Conservation (phyloP, 1,139 yeast species). For the Scheffersomyces segobiensis region DNA sequence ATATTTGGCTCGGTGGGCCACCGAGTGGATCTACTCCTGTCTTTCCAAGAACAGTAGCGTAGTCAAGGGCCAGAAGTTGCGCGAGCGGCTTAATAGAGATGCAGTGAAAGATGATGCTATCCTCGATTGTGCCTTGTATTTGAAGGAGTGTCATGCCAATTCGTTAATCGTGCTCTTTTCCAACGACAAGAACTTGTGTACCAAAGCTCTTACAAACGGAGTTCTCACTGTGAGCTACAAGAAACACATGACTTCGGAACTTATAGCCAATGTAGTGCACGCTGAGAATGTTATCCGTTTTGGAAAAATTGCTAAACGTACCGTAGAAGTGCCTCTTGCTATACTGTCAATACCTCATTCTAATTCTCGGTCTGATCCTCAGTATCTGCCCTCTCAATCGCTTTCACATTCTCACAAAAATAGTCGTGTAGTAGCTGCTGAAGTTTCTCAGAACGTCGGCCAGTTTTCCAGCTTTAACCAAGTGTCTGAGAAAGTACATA, state of each 20-base stretch:
- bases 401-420: not conserved
- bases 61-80: slow-evolving; percentile 65
- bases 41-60: slow-evolving; percentile 53
- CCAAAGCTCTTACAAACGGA: slow-evolving; percentile 70
- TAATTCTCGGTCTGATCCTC: not conserved
- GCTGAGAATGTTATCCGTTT: slow-evolving; percentile 37
- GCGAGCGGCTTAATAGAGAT: slow-evolving; percentile 47
- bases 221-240: slow-evolving; percentile 68
- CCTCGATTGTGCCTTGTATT: slow-evolving; percentile 78
- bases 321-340: not conserved
- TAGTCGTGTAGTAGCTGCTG: not conserved
- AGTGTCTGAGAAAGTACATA: slow-evolving; percentile 18
- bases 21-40: slow-evolving; percentile 71
- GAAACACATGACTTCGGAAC: slow-evolving; percentile 56
- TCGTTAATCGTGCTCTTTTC: slow-evolving; percentile 66
- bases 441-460: not conserved
- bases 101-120: slow-evolving; percentile 76
- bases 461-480: slow-evolving; percentile 5
- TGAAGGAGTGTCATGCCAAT: slow-evolving; percentile 38
- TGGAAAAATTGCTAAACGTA: slow-evolving; percentile 10
- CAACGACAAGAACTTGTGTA: slow-evolving; percentile 81
- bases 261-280: slow-evolving; percentile 54
- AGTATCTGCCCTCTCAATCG: not conserved
- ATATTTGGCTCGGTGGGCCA: slow-evolving; percentile 68
- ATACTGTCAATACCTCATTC: not conserved